A percentile compares a stretch with the other conserved stretches of the same genome.
phyloP scores from a whole-genome alignment of 2,329 filamentous ascomycete genomes.

The Ceratocystis eucalypticola region DNA sequence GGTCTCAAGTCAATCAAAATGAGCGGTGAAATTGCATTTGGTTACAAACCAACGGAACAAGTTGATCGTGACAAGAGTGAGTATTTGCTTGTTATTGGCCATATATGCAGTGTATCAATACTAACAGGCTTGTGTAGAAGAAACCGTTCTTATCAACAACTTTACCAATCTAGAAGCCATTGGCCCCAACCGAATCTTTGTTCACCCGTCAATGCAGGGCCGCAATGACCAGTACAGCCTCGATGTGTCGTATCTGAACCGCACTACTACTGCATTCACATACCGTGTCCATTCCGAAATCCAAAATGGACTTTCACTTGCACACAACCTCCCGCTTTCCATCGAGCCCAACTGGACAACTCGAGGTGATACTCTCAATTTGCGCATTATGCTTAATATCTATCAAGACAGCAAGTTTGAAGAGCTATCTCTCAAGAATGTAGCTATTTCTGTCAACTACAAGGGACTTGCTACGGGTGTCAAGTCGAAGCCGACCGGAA shows the following conservation, averaged over 20 bases:
- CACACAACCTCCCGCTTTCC: constrained; percentile 54
- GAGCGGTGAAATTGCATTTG: constrained; percentile 77
- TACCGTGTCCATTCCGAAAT: constrained; percentile 72
- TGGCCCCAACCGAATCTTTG: constrained; percentile 83
- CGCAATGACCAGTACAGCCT: constrained; percentile 69
- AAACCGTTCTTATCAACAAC: constrained; percentile 74
- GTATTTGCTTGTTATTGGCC: constrained; percentile 23
- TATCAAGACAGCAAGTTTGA: constrained; percentile 8
- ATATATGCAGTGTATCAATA: not conserved
- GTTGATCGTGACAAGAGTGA: constrained; percentile 35
- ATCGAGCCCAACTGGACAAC: constrained; percentile 70
- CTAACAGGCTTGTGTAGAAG: constrained; percentile 31
- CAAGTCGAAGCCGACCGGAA: constrained; percentile 68
- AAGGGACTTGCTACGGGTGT: constrained; percentile 53
- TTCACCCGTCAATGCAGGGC: constrained; percentile 51
- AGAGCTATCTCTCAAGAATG: constrained; percentile 43
- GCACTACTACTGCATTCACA: constrained; percentile 74
- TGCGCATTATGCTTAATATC: constrained; percentile 44
- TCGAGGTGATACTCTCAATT: constrained; percentile 70
- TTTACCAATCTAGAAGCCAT: constrained; percentile 82
- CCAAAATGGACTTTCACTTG: constrained; percentile 31
- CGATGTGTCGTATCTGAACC: constrained; percentile 56
- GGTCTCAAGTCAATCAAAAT: constrained; percentile 58
- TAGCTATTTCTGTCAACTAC: constrained; percentile 59
- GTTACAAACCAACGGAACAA: constrained; percentile 49